phyloP scores from a whole-genome alignment of 129 eudicot species.

The Chrysanthemum seticuspe region DNA sequence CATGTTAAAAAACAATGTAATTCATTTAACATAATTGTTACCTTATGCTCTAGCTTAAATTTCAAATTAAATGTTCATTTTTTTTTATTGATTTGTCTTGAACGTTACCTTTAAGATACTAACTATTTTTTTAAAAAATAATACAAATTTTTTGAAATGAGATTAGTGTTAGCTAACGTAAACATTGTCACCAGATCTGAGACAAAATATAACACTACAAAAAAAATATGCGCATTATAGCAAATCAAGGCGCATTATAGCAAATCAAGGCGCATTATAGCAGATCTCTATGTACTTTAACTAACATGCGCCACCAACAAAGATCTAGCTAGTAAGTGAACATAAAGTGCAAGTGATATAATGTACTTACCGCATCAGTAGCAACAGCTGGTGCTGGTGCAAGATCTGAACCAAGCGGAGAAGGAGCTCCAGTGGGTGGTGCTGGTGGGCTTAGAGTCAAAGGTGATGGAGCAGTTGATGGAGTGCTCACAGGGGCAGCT shows the following conservation, averaged over 20 bases:
- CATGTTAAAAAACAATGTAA: neutral
- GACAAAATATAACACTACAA: too few relatives aligned
- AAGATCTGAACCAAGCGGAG: slow-evolving; percentile 35
- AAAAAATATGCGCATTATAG: neutral
- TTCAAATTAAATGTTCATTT: too few relatives aligned
- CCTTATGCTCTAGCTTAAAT: neutral
- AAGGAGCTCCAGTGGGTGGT: slow-evolving; percentile 65
- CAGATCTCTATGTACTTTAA: neutral
- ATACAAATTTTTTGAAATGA: too few relatives aligned
- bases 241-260: slow-evolving; percentile 4
- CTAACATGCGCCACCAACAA: slow-evolving; percentile 13
- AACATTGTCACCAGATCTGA: too few relatives aligned
- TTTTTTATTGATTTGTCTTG: too few relatives aligned
- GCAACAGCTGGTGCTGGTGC: slow-evolving; percentile 74
- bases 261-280: slow-evolving; percentile 4
- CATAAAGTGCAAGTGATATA: neutral
- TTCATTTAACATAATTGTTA: too few relatives aligned
- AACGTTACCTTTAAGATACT: too few relatives aligned
- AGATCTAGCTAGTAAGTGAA: slow-evolving; percentile 17
- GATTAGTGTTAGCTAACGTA: too few relatives aligned
- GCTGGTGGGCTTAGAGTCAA: slow-evolving; percentile 55
- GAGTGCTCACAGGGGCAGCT: slow-evolving; percentile 31
- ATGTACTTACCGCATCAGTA: slow-evolving; percentile 46
- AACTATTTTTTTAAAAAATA: too few relatives aligned
- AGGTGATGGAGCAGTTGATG: slow-evolving; percentile 45